Conservation (phyloP, 805 yeast genomes). For the Cyberlindnera americana region DNA sequence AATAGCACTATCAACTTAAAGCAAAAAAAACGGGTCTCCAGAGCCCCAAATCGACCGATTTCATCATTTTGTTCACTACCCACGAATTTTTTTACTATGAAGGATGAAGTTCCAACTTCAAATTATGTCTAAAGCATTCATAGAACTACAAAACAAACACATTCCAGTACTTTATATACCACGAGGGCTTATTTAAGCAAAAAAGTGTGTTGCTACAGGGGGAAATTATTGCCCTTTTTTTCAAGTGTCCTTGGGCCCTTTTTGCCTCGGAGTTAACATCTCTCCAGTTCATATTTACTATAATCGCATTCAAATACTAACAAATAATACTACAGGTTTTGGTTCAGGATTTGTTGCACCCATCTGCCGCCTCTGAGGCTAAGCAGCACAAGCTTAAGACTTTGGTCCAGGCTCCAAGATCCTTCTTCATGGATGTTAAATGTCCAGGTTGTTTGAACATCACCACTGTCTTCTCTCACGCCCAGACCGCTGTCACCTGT, state of each 20-base stretch:
- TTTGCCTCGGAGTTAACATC: no score
- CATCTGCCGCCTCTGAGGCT: constrained; percentile 95
- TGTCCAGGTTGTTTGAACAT: constrained; percentile 99
- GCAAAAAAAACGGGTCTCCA: not conserved
- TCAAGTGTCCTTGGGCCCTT: not conserved
- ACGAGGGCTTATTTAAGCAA: constrained; percentile 12
- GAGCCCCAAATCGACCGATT: not conserved
- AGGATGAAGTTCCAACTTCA: constrained; percentile 1
- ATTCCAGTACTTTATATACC: constrained; percentile 2
- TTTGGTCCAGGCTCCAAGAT: constrained; percentile 97
- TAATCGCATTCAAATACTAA: constrained; percentile 24
- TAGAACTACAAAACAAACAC: constrained; percentile 10
- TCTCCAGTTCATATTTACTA: no score
- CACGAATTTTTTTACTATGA: not conserved
- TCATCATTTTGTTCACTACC: not conserved
- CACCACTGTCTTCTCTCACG: constrained; percentile 99
- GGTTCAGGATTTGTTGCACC: constrained; percentile 99
- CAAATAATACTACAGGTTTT: constrained; percentile 60
- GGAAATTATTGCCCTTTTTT: constrained; percentile 14
- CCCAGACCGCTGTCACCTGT: constrained; percentile 99
- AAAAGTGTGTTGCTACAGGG: constrained; percentile 14
- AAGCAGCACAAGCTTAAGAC: constrained; percentile 96
- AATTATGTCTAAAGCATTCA: constrained; percentile 6
- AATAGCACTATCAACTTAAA: not conserved
- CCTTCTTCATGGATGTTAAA: constrained; percentile 99